A percentile compares a stretch with the other conserved stretches of the same genome.
Conservation (phyloP, 2,329 filamentous ascomycete species). For the Fusarium solani-melongenae region DNA sequence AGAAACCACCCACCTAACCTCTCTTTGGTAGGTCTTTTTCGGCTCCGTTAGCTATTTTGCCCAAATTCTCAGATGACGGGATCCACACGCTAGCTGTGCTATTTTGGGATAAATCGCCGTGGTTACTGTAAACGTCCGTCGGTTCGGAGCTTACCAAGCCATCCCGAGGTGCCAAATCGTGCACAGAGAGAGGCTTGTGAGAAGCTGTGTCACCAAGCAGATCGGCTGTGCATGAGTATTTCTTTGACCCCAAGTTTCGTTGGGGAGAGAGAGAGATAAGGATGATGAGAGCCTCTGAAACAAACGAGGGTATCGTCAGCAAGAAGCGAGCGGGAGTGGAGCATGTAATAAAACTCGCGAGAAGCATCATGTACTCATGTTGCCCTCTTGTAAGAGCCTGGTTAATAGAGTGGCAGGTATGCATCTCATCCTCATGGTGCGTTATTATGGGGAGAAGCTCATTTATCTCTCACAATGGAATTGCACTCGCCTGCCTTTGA, state of each 20-base stretch:
- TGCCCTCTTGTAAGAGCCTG: neutral
- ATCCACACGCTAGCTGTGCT: conserved; percentile 13
- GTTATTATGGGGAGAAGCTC: neutral
- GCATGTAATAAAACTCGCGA: neutral
- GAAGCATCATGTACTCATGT: neutral
- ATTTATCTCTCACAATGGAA: neutral
- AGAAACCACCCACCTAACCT: neutral
- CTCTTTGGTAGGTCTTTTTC: neutral
- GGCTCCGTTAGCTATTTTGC: neutral
- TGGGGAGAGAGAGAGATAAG: neutral
- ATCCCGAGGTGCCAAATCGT: conserved; percentile 4
- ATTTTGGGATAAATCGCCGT: conserved; percentile 34
- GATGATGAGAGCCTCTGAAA: neutral
- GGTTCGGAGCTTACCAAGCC: neutral
- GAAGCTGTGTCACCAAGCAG: neutral
- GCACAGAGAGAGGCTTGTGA: neutral
- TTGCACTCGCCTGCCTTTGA: neutral
- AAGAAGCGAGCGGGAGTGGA: neutral
- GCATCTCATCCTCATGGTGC: neutral
- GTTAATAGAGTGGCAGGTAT: neutral
- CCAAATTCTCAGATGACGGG: neutral
- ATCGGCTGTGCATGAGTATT: neutral
- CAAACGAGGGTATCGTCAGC: neutral
- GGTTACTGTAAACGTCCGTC: neutral
- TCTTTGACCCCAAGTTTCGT: neutral